Evolutionary conservation across 2,329 filamentous ascomycete species (phyloP).

Genomic region (Mollisia scopiformis): DNA sequence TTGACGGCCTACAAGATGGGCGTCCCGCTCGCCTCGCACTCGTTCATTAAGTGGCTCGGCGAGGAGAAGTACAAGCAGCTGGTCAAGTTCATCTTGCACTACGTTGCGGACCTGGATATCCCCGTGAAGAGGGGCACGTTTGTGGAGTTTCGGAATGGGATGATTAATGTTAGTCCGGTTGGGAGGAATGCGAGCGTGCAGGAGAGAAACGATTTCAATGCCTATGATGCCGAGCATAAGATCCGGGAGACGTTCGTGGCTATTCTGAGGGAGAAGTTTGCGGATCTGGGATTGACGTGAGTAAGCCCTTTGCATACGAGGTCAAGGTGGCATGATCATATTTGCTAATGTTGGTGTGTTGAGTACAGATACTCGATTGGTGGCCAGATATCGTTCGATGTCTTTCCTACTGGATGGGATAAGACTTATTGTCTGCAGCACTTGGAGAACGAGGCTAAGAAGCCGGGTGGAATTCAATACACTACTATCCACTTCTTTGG

Average conservation of each 20-base stretch:
- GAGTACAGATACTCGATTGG: slow-evolving; percentile 82
- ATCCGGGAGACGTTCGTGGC: slow-evolving; percentile 78
- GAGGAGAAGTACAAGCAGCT: slow-evolving; percentile 82
- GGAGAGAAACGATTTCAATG: slow-evolving; percentile 83
- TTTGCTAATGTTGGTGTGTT: not conserved
- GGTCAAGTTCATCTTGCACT: slow-evolving; percentile 76
- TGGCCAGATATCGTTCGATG: slow-evolving; percentile 97
- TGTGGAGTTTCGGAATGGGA: slow-evolving; percentile 83
- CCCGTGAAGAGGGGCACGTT: slow-evolving; percentile 85
- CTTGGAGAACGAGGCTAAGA: slow-evolving; percentile 77
- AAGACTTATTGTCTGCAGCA: slow-evolving; percentile 96
- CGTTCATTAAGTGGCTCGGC: slow-evolving; percentile 91
- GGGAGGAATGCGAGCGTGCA: slow-evolving; percentile 82
- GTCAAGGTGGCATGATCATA: not conserved
- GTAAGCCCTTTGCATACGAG: slow-evolving; percentile 40
- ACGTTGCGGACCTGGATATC: slow-evolving; percentile 82
- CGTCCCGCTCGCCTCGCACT: slow-evolving; percentile 72
- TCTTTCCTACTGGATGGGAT: slow-evolving; percentile 97
- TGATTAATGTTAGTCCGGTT: slow-evolving; percentile 78
- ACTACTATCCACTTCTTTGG: slow-evolving; percentile 96
- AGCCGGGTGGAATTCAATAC: slow-evolving; percentile 73
- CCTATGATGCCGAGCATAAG: slow-evolving; percentile 77
- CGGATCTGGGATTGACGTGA: slow-evolving; percentile 81
- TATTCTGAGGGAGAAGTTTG: slow-evolving; percentile 78
- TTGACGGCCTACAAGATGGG: slow-evolving; percentile 89